Base-by-base conservation (phyloP, 2,329 filamentous ascomycete species). In the Ramichloridium luteum region DNA sequence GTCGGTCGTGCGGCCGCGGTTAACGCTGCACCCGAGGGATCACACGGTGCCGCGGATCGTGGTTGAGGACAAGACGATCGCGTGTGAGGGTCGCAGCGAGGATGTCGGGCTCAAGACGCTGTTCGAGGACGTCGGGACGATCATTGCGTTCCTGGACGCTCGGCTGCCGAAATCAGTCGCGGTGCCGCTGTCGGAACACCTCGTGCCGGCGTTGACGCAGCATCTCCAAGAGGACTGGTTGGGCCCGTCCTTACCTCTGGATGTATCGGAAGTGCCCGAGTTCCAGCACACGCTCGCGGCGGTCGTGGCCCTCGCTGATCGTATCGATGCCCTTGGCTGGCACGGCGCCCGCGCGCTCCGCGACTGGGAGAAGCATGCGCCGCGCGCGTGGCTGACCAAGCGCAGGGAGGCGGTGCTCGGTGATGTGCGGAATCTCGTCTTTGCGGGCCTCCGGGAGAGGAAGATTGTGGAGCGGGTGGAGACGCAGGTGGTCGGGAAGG, bases 301-400 rank as follows among this genome's bases (percentile, higher is more conserved):
- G 25, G 72, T 83, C 0, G 62, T 65, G 15, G 54, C 59, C 1
- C 80, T 96, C 46, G 79, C 77, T 32, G 58, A 65, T 5, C 65
- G 64, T 1, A 58, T 96, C 5, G 65, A 73, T 20, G 57, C 61
- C 5, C 61, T 77, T 12, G 67, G 70, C 0, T 88, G 82, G 67
- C 64, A 67, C 11, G 70, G 68, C 3, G 61, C 67, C 28, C 59
- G 61, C 32, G 71, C 77, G 17, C 59, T 98, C 22, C 66, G 72
- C 27, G 74, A 82, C 14, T 98, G 90, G 88, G 76, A 83, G 0
- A 72, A 77, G 25, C 76, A 78, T 39, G 80, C 83, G 1, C 81
- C 85, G 0, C 74, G 74, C 35, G 76, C 84, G 15, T 98, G 90
- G 90, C 68, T 96, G 10, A 72, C 72, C 2, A 88, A 84, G 52